Base-by-base conservation (phyloP, 768 basidiomycete species). In the Boletus reticuloceps region DNA sequence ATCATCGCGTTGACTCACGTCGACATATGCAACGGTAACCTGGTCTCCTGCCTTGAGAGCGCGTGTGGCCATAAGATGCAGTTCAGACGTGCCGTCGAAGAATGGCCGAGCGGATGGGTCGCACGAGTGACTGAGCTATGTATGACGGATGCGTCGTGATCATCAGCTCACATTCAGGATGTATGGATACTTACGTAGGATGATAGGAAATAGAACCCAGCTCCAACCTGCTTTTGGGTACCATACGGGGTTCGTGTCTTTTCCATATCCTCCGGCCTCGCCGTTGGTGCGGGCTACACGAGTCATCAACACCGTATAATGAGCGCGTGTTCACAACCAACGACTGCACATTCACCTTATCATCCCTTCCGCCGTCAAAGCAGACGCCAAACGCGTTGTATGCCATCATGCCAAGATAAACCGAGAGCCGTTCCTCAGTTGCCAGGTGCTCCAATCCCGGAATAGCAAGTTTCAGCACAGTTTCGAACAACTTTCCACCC, bases 381-480 rank as follows among this genome's bases (percentile, higher is more conserved):
- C 76, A 83, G 47, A 94, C 82, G 53, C 91, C 91, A 63, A 83
- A 88, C 4, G 83, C 78, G 61, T 93, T 93, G 70, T 91, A 92
- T 4, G 76, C 71, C 76, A 93, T 84, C 68, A 84, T 90, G 17
- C 88, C 88, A 39, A 82, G 68, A 46, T 88, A 77, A 17, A 76
- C 75, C 11, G 79, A 74, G 58, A 89, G 81, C 22, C 82, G 76
- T 38, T 89, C 85, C 27, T 83, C 81, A 5, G 81, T 80, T 27
- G 90, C 73, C 53, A 89, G 85, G 52, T 84, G 78, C 59, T 91
- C 88, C 55, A 93, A 66, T 19, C 89, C 90, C 12, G 85, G 86
- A 42, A 92, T 69, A 3, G 86, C 85, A 34, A 76, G 72, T 45
- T 78, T 72, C 50, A 94, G 66, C 19, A 92, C 78, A 17, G 77